phyloP scores from a whole-genome alignment of 108 stramenopile genomes.

The Stephanodiscus minutulus region DNA sequence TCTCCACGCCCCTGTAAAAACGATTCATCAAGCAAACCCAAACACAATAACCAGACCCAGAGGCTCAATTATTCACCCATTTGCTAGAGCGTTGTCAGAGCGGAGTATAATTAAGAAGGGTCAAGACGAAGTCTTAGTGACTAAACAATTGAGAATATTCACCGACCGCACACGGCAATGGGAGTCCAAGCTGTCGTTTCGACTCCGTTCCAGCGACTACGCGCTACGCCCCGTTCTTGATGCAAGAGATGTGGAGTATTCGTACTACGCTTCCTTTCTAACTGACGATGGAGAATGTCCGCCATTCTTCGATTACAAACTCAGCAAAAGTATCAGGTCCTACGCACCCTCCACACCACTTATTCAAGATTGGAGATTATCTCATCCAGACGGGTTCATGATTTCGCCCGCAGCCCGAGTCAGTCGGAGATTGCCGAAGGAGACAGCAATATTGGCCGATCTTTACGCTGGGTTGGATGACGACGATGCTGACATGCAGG shows the following conservation, averaged over 20 bases:
- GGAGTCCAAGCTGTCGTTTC: conserved; percentile 68
- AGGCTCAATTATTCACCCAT: conserved; percentile 58
- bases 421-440: conserved; percentile 23
- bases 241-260: conserved; percentile 58
- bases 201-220: conserved; percentile 40
- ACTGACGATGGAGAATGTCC: conserved; percentile 36
- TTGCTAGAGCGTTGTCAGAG: conserved; percentile 52
- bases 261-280: conserved; percentile 49
- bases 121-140: conserved; percentile 50
- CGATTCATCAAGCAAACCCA: neutral
- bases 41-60: conserved; percentile 20
- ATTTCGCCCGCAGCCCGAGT: conserved; percentile 9
- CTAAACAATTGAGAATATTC: conserved; percentile 55
- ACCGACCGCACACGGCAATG: conserved; percentile 75
- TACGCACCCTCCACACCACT: conserved; percentile 67
- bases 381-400: conserved; percentile 13
- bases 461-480: conserved; percentile 47
- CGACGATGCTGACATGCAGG: conserved; percentile 48
- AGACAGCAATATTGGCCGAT: conserved; percentile 49
- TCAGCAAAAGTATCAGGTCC: conserved; percentile 37
- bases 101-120: conserved; percentile 42
- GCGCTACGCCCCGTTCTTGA: conserved; percentile 54
- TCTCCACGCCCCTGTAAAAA: neutral
- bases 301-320: conserved; percentile 41
- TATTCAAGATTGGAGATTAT: conserved; percentile 49